These are phyloP conservation scores for Botrytis tulipae DNA, from an alignment of 2,329 filamentous ascomycete genomes.

Conservation along the genomic window DNA sequence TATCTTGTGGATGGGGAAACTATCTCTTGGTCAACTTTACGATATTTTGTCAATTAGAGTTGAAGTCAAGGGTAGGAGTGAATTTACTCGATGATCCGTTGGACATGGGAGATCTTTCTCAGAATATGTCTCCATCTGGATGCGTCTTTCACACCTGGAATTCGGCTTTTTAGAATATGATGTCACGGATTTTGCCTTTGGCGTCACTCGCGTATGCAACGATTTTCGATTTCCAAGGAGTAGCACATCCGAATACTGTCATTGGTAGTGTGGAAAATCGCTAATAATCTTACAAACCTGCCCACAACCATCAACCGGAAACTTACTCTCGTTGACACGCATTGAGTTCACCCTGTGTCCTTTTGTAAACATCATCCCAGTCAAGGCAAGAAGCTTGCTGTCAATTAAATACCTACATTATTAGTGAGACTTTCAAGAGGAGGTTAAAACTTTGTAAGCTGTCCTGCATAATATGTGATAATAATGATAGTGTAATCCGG, in stretches of 20 bases:
- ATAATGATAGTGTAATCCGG: not conserved
- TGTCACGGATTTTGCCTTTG: not conserved
- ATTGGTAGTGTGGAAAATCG: not conserved
- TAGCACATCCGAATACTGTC: not conserved
- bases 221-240: not conserved
- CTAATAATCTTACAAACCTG: not conserved
- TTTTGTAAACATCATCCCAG: not conserved
- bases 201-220: not conserved
- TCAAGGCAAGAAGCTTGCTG: not conserved
- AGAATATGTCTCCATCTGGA: not conserved
- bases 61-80: not conserved
- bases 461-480: not conserved
- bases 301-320: not conserved
- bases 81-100: not conserved
- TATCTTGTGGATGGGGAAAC: slow-evolving; percentile 41
- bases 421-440: not conserved
- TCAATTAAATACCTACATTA: not conserved
- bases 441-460: not conserved
- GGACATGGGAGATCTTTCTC: not conserved
- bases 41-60: not conserved
- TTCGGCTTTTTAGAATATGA: not conserved
- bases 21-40: not conserved
- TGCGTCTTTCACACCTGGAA: not conserved
- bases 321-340: not conserved
- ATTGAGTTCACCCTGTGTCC: not conserved